Conservation (phyloP, 495 filamentous ascomycete genomes). For the Friedmanniomyces simplex region DNA sequence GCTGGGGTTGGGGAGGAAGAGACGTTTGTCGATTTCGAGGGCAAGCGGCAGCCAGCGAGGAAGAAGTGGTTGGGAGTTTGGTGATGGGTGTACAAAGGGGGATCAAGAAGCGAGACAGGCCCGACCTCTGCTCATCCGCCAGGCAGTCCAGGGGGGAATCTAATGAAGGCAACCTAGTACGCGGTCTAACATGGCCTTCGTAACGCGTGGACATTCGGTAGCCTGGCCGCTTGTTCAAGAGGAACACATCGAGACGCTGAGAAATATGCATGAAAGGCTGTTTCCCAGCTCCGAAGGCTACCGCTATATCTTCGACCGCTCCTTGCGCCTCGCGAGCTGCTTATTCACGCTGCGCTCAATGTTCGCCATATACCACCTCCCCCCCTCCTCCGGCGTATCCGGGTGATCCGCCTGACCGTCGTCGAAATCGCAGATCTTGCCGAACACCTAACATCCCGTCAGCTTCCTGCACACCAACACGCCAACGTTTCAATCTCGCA, state of each 20-base stretch:
- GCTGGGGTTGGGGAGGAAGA: conserved; percentile 16
- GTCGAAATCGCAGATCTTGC: conserved; percentile 10
- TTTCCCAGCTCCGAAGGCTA: background rate
- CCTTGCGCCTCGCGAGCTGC: background rate
- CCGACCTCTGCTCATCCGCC: too few species aligned
- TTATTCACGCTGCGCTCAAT: background rate
- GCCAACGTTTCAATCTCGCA: too few species aligned
- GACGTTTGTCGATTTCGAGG: conserved; percentile 27
- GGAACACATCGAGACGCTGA: background rate
- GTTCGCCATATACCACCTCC: conserved; percentile 8
- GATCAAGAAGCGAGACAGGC: background rate
- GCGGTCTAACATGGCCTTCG: too few species aligned
- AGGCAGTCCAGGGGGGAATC: too few species aligned
- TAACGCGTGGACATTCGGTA: too few species aligned
- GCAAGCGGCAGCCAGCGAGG: conserved; percentile 16
- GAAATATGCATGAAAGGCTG: background rate
- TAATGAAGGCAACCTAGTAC: too few species aligned
- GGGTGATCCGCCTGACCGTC: conserved; percentile 16
- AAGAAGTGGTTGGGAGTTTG: conserved; percentile 28
- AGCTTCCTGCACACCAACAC: background rate
- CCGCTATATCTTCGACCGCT: background rate
- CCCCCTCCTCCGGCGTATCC: conserved; percentile 7
- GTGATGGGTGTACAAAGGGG: conserved; percentile 8
- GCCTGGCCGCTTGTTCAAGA: too few species aligned
- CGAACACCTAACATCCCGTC: conserved; percentile 1